phyloP scores from a whole-genome alignment of 164 flowering plant species.

The Akebia trifoliata region DNA sequence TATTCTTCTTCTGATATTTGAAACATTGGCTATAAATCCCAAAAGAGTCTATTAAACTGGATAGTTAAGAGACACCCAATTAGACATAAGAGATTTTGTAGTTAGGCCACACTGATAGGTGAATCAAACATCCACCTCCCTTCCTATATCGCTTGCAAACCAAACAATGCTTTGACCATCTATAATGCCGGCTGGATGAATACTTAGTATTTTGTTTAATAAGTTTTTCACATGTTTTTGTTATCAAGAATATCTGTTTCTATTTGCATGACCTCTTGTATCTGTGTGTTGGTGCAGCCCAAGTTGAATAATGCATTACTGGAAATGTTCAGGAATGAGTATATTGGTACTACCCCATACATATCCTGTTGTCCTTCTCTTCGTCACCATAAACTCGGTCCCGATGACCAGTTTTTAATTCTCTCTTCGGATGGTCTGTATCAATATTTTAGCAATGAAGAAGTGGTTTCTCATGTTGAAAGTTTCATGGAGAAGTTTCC shows the following conservation, averaged over 20 bases:
- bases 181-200: background rate
- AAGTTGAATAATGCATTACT: slow-evolving; percentile 79
- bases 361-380: slow-evolving; percentile 87
- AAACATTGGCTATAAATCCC: background rate
- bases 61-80: background rate
- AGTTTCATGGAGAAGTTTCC: slow-evolving; percentile 91
- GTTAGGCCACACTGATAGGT: too few species aligned
- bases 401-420: slow-evolving; percentile 80
- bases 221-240: background rate
- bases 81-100: background rate
- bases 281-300: slow-evolving; percentile 57
- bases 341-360: slow-evolving; percentile 91
- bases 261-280: slow-evolving; percentile 10
- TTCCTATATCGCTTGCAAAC: background rate
- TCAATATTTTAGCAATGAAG: slow-evolving; percentile 90
- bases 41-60: background rate
- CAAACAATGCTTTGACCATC: background rate
- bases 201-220: background rate
- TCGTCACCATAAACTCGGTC: slow-evolving; percentile 74
- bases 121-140: background rate
- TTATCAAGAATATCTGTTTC: background rate
- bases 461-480: slow-evolving; percentile 84
- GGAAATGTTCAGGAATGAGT: slow-evolving; percentile 94
- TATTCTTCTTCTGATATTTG: background rate
- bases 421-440: slow-evolving; percentile 98